These are phyloP conservation scores for Calvatia gigantea DNA, from an alignment of 768 basidiomycete genomes.

Conservation along the genomic window DNA sequence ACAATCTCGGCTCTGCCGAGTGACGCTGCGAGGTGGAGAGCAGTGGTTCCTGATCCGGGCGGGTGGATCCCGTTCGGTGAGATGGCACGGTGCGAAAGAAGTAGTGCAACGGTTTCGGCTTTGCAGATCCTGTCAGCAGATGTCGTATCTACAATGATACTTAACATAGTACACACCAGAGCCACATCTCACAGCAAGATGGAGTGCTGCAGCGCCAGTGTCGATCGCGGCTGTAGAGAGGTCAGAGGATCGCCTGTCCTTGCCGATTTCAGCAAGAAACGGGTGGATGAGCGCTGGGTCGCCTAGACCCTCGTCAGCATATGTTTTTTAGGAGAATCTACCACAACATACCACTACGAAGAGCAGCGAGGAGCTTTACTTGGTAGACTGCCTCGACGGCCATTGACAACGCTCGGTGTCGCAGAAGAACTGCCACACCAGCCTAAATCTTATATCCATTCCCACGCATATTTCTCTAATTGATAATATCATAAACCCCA, in stretches of 20 bases:
- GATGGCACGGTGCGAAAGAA: conserved; percentile 71
- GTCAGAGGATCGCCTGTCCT: conserved; percentile 55
- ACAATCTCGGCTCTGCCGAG: conserved; percentile 74
- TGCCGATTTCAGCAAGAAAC: conserved; percentile 72
- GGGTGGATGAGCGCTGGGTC: conserved; percentile 80
- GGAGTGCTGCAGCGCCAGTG: conserved; percentile 70
- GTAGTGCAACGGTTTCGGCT: conserved; percentile 66
- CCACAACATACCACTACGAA: conserved; percentile 50
- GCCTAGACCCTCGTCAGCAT: conserved; percentile 34
- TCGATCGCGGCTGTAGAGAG: conserved; percentile 38
- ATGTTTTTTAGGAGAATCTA: neutral
- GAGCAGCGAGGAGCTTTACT: conserved; percentile 60
- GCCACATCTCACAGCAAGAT: conserved; percentile 81
- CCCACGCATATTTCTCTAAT: too few relatives aligned
- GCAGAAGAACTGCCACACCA: too few relatives aligned
- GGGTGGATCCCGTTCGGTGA: conserved; percentile 79
- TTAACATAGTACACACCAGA: conserved; percentile 41
- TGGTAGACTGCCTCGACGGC: conserved; percentile 50
- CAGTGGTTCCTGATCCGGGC: conserved; percentile 68
- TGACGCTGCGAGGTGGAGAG: conserved; percentile 65
- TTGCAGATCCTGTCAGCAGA: neutral
- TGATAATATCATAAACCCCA: too few relatives aligned
- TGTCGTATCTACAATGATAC: neutral
- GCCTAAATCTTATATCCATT: too few relatives aligned
- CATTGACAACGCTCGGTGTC: too few relatives aligned